phyloP scores from a whole-genome alignment of 345 rosid species.

The Eucalyptus shirleyi region DNA sequence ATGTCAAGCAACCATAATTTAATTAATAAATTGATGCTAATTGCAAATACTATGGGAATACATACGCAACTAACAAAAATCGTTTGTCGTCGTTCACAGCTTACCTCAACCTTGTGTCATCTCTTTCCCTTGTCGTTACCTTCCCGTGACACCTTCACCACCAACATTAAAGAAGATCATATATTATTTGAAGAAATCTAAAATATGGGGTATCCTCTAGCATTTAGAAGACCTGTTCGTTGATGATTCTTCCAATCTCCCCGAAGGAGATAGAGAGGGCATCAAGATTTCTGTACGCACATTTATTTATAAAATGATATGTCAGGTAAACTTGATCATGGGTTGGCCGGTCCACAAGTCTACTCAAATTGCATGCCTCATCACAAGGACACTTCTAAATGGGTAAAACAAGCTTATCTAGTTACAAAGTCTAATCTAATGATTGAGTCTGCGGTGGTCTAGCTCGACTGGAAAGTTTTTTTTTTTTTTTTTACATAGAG shows the following conservation, averaged over 20 bases:
- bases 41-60: not conserved
- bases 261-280: not conserved
- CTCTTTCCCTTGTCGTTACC: not conserved
- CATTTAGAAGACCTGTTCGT: not conserved
- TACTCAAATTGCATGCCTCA: not conserved
- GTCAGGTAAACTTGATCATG: not conserved
- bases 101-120: not conserved
- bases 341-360: rapidly evolving
- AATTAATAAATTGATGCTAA: not conserved
- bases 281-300: not conserved
- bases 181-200: not conserved
- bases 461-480: not conserved
- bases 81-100: not conserved
- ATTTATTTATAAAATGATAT: not conserved
- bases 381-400: not conserved
- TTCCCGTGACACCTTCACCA: not conserved
- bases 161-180: not conserved
- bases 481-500: not conserved
- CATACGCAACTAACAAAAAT: not conserved
- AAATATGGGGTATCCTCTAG: not conserved
- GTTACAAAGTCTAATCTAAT: not conserved
- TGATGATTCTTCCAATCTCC: not conserved
- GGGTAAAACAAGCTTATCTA: not conserved
- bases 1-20: not conserved
- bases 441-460: not conserved